Base-by-base conservation (phyloP, 148 eudicot genomes). In the Silene conica region DNA sequence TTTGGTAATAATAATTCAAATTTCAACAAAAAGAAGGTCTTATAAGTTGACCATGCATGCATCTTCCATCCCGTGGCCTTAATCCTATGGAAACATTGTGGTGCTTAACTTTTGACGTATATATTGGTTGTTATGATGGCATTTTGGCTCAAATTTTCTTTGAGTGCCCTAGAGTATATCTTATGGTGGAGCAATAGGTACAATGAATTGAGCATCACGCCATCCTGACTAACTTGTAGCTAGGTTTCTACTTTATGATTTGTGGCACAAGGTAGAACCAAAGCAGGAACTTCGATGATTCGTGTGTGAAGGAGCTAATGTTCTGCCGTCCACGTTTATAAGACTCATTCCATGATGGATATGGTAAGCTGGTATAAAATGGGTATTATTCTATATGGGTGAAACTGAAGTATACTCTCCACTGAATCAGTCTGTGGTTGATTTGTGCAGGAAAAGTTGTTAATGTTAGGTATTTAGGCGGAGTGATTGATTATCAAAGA, bases 231-330 rank as follows among this genome's bases (percentile, higher is more conserved):
- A 48, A 65, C 41, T 73, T 70, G 67, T n/a, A n/a, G n/a, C n/a
- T 78, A 69, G 75, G 21, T 21, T 74, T 77, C 15, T 58, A 58
- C 63, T 78, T 48, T 26, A 54, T 52, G 72, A 54, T 69, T 69
- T 50, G 60, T 25, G 59, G 72, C 72, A 23, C 72, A 69, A 96
- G 99, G 99, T 96, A 92, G 99, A 96, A 76, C 97, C 96, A 83
- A 96, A 96, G 73, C 99, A 96, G 79, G 97, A 96, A 79, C 91
- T 96, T 73, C 96, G 86, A 76, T 97, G 99, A 62, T 81, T 96
- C 80, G 94, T 92, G 43, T 96, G 99, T 82, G 99, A 96, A 86
- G 99, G 99, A 74, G 99, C 99, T 70, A 96, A 90, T 89, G 97
- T 82, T 79, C 90, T 96, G 41, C 99, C 99, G 21, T 45, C 96